Evolutionary conservation across 164 flowering plant species (phyloP).

Genomic region (Piper betle): DNA sequence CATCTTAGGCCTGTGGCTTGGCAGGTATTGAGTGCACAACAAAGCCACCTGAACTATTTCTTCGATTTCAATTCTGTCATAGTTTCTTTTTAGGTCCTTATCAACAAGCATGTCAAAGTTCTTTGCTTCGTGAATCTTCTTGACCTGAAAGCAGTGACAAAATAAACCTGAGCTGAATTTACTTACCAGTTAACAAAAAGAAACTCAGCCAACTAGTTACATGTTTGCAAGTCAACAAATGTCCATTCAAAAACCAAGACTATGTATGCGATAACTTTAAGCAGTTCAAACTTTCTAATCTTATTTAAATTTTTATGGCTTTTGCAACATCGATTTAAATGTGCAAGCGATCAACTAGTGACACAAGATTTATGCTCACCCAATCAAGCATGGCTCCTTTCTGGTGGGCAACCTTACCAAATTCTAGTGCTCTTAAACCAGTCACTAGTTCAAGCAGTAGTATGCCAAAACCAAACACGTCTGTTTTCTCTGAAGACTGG

Average conservation of each 20-base stretch:
- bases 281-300: neutral
- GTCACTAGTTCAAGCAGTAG: conserved; percentile 81
- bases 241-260: too few species aligned
- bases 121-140: conserved; percentile 48
- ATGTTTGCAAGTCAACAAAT: neutral
- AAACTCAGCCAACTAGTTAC: neutral
- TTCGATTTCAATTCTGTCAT: conserved; percentile 62
- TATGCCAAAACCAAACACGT: conserved; percentile 88
- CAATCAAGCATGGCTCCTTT: conserved; percentile 84
- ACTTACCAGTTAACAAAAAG: neutral
- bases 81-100: conserved; percentile 53
- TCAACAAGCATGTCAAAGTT: conserved; percentile 67
- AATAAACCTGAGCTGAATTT: too few species aligned
- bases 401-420: conserved; percentile 69
- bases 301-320: too few species aligned
- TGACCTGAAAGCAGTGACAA: neutral
- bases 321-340: too few species aligned
- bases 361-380: conserved; percentile 21
- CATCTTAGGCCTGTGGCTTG: conserved; percentile 64
- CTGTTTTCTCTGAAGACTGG: too few species aligned
- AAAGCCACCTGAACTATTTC: conserved; percentile 79
- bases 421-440: conserved; percentile 77
- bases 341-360: too few species aligned
- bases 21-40: conserved; percentile 56
- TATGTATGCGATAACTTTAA: neutral